Base-by-base conservation (phyloP, 1,139 yeast species). In the Torulaspora globosa region DNA sequence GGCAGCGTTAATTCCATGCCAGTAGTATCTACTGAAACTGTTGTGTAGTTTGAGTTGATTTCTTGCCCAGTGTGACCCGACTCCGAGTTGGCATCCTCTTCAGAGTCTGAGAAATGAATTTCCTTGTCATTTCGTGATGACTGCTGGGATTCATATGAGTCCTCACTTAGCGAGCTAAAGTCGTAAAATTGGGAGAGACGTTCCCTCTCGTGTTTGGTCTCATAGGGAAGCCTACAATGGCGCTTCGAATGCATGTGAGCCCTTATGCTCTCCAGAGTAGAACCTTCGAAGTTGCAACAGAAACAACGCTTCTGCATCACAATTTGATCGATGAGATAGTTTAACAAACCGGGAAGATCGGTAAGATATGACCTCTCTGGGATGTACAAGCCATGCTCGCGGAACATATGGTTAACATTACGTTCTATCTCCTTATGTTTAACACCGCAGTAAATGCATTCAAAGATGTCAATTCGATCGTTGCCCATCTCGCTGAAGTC, bases 191-290 rank as follows among this genome's bases (percentile, higher is more conserved):
- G 85, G 0, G 94, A 79, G 35, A 90, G 74, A 60, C 84, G 88
- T 46, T 83, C 76, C 63, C 83, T 84, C 62, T 92, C 95, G 48
- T 84, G 84, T 50, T 81, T 85, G 0, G 79, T 69, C 58, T 92
- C 97, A 66, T 87, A 94, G 0, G 98, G 97, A 47, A 92, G 76
- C 63, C 80, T 78, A 71, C 90, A 84, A 65, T 92, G 99, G 52
- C 89, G 79, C 67, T 92, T 92, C 16, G 84, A 76, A 6, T 74
- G 62, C 88, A 90, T 84, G 65, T 92, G 99, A 36, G 89, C 95
- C 55, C 97, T 80, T 6, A 87, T 92, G 48, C 96, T 87, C 61
- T 87, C 95, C 30, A 90, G 65, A 46, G 81, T 79, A 55, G 78
- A 77, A 6, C 97, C 97, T 66, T 87, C 89, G 65, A 83, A 94